Conservation (phyloP, 2,329 filamentous ascomycete genomes). For the Alternaria consortialis region DNA sequence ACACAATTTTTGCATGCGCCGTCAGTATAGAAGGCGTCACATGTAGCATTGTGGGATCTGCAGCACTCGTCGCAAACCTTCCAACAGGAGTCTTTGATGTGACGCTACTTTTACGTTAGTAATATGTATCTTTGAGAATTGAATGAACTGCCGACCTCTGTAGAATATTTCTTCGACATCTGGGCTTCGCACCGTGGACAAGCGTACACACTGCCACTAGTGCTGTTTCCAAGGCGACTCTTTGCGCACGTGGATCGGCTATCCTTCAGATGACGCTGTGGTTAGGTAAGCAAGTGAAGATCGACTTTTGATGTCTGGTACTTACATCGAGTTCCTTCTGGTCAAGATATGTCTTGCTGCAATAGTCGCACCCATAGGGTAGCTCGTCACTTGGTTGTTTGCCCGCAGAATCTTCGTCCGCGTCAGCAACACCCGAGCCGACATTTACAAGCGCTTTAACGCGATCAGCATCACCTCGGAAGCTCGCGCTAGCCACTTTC, state of each 20-base stretch:
- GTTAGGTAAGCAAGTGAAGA: background rate
- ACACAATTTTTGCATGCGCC: conserved; percentile 19
- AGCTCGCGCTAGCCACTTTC: background rate
- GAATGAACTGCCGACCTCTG: background rate
- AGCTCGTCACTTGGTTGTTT: background rate
- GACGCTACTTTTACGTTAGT: conserved; percentile 10
- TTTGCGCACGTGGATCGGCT: conserved; percentile 7
- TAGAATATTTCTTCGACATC: conserved; percentile 8
- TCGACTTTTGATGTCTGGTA: no score
- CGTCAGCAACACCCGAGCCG: background rate
- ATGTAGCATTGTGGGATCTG: background rate
- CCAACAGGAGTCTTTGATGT: conserved; percentile 20
- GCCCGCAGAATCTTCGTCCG: background rate
- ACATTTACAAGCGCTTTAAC: background rate
- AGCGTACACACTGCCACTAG: conserved; percentile 1
- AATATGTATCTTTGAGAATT: background rate
- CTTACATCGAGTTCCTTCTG: conserved; percentile 1
- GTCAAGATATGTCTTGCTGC: conserved; percentile 8
- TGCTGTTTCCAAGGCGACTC: background rate
- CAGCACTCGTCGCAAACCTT: conserved; percentile 29
- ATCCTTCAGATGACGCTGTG: conserved; percentile 10
- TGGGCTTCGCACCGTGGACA: conserved; percentile 18
- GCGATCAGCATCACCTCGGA: background rate
- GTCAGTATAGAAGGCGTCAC: conserved; percentile 10
- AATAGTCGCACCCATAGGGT: conserved; percentile 1